These are phyloP conservation scores for Musa schizocarpa DNA, from an alignment of 176 grass and related monocot genomes.

Conservation along the genomic window DNA sequence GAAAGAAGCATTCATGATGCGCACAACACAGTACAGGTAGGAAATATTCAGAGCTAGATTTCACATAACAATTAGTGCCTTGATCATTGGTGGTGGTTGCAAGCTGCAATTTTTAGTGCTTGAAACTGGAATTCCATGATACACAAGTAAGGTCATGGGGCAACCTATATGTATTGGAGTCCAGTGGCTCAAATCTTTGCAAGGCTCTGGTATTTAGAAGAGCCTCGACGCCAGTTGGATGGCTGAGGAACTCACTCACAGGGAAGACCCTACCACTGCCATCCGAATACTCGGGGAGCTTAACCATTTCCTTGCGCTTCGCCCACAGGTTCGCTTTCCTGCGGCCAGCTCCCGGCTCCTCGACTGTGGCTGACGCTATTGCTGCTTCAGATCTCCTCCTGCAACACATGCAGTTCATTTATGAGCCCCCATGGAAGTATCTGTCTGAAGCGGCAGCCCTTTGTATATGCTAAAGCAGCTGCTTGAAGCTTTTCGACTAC, in stretches of 20 bases:
- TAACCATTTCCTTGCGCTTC: neutral
- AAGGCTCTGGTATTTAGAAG: conserved; percentile 72
- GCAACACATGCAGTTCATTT: neutral
- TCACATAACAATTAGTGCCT: too few species aligned
- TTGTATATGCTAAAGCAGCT: too few species aligned
- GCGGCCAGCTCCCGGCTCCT: neutral
- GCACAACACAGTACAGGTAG: too few species aligned
- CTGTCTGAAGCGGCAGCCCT: neutral
- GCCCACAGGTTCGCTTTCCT: conserved; percentile 6
- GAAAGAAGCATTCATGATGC: too few species aligned
- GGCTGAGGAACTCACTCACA: conserved; percentile 56
- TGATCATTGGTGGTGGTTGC: neutral
- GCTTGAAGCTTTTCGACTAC: too few species aligned
- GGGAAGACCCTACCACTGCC: conserved; percentile 1
- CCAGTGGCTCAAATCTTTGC: conserved; percentile 48
- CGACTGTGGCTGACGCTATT: neutral
- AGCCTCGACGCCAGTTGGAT: conserved; percentile 53
- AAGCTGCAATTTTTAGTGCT: neutral
- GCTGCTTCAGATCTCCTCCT: neutral
- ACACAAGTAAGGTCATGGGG: neutral
- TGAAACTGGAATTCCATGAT: neutral
- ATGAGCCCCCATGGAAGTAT: neutral
- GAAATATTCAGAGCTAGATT: too few species aligned
- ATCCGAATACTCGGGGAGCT: neutral
- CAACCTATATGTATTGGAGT: conserved; percentile 22